Percentiles rank a stretch among this genome's conserved stretches.
Conservation (phyloP, 2,329 filamentous ascomycete species). For the Hypocrella siamensis region DNA sequence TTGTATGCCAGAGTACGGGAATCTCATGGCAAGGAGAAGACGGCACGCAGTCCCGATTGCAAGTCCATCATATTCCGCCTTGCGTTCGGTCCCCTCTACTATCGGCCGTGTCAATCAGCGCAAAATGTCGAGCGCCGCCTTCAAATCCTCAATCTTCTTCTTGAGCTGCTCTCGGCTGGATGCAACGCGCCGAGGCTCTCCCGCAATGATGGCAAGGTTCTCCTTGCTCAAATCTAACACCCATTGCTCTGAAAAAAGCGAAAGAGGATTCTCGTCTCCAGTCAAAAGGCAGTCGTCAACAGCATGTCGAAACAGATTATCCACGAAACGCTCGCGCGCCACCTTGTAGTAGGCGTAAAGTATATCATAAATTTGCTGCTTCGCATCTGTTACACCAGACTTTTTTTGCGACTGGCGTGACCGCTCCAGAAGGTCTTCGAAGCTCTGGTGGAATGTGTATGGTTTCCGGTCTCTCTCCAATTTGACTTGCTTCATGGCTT, state of each 20-base stretch:
- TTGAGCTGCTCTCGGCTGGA: conserved; percentile 1
- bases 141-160: conserved; percentile 2
- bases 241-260: conserved; percentile 2
- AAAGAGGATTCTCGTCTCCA: conserved; percentile 1
- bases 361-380: conserved; percentile 42
- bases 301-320: conserved; percentile 43
- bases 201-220: background rate
- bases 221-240: conserved; percentile 1
- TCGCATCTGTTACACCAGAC: conserved; percentile 16
- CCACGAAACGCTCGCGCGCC: conserved; percentile 44
- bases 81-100: too few species aligned
- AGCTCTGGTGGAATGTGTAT: conserved; percentile 36
- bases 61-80: too few species aligned
- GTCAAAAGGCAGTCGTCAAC: conserved; percentile 2
- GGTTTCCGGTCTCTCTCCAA: conserved; percentile 31
- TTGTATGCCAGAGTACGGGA: too few species aligned
- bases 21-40: too few species aligned
- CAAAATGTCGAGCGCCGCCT: conserved; percentile 2
- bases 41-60: too few species aligned
- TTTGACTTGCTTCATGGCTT: conserved; percentile 33
- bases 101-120: too few species aligned
- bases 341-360: conserved; percentile 47
- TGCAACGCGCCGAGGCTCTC: background rate
- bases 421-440: conserved; percentile 23
- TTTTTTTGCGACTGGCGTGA: conserved; percentile 10